phyloP scores from a whole-genome alignment of 1,139 yeast genomes.

The Debaryomyces udenii region DNA sequence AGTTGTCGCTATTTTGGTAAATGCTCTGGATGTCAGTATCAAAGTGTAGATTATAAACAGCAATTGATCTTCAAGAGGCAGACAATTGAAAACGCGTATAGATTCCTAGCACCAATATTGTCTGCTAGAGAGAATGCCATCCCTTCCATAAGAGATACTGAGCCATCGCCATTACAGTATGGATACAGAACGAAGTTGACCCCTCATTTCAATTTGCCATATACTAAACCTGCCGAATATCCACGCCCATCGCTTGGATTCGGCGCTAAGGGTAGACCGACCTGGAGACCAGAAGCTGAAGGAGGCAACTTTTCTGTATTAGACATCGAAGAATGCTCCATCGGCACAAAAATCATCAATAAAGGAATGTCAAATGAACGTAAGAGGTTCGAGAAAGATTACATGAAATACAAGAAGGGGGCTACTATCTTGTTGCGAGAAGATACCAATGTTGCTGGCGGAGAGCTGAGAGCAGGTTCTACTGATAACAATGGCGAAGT shows the following conservation, averaged over 20 bases:
- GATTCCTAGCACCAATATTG: slow-evolving; percentile 63
- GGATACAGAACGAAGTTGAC: slow-evolving; percentile 89
- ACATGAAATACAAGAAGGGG: slow-evolving; percentile 68
- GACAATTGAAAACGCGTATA: slow-evolving; percentile 82
- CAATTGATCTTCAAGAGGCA: slow-evolving; percentile 73
- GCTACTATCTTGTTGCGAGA: slow-evolving; percentile 88
- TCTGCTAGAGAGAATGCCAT: slow-evolving; percentile 36
- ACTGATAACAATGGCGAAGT: slow-evolving; percentile 40
- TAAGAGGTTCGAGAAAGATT: slow-evolving; percentile 49
- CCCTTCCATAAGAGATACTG: slow-evolving; percentile 68
- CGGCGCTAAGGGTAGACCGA: slow-evolving; percentile 79
- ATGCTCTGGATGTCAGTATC: slow-evolving; percentile 90
- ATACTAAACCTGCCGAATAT: slow-evolving; percentile 42
- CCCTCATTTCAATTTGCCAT: slow-evolving; percentile 92
- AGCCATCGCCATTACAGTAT: slow-evolving; percentile 77
- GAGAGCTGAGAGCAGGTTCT: slow-evolving; percentile 41
- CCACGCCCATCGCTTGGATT: slow-evolving; percentile 80
- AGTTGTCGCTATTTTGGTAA: slow-evolving; percentile 50
- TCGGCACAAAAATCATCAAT: slow-evolving; percentile 82
- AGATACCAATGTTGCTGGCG: slow-evolving; percentile 51
- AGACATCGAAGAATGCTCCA: slow-evolving; percentile 91
- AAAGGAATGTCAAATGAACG: slow-evolving; percentile 77
- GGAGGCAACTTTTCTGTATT: slow-evolving; percentile 60
- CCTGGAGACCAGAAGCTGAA: slow-evolving; percentile 56
- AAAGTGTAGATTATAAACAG: slow-evolving; percentile 68